These are phyloP conservation scores for Penstemon barbatus DNA, from an alignment of 257 asterid species.

Conservation along the genomic window DNA sequence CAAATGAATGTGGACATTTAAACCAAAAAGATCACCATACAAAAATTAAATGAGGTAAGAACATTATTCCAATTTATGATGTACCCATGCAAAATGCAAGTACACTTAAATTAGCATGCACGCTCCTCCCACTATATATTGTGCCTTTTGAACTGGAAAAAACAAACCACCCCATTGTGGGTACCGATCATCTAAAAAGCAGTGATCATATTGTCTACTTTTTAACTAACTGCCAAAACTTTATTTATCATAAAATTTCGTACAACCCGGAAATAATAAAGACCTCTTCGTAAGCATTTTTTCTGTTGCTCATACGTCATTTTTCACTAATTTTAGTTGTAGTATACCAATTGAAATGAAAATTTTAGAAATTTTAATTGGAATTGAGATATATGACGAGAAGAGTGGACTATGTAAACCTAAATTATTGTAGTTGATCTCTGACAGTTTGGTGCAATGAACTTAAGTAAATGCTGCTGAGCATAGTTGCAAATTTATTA, in stretches of 20 bases:
- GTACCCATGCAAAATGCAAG: slow-evolving; percentile 31
- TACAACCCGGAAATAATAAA: slow-evolving; percentile 9
- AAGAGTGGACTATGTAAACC: no score
- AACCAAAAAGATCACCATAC: slow-evolving; percentile 1
- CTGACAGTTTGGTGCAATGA: no score
- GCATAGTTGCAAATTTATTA: no score
- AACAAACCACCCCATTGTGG: background rate
- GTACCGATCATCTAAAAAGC: slow-evolving; percentile 37
- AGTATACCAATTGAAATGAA: background rate
- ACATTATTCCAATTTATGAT: background rate
- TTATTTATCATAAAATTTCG: slow-evolving; percentile 28
- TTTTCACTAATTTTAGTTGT: slow-evolving; percentile 1
- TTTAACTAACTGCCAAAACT: slow-evolving; percentile 45
- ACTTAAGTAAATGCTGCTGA: no score
- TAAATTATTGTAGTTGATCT: no score
- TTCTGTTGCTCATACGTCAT: slow-evolving; percentile 14
- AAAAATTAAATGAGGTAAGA: slow-evolving; percentile 13
- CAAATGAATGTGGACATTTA: slow-evolving; percentile 1
- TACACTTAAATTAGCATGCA: slow-evolving; percentile 7
- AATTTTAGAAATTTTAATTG: no score
- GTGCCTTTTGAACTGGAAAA: slow-evolving; percentile 38
- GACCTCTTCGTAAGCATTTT: slow-evolving; percentile 20
- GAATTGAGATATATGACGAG: no score
- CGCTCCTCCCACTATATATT: slow-evolving; percentile 36
- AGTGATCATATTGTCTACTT: slow-evolving; percentile 38